A percentile compares a stretch with the other conserved stretches of the same genome.
phyloP scores from a whole-genome alignment of 2,329 filamentous ascomycete genomes.

The Diaporthe citri region DNA sequence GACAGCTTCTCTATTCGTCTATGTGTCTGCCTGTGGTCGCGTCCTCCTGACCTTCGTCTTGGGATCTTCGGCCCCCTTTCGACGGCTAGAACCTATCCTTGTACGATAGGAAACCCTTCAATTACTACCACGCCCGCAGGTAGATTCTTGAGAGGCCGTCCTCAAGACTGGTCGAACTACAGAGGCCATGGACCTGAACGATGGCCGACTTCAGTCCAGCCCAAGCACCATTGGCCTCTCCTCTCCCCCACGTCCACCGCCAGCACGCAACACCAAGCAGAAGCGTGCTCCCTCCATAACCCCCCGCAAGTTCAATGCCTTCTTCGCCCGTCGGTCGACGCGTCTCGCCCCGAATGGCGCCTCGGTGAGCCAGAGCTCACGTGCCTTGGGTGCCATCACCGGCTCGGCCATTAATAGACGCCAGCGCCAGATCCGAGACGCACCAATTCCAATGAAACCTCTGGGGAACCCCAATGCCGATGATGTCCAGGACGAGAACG shows the following conservation, averaged over 20 bases:
- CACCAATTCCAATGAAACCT: slow-evolving; percentile 55
- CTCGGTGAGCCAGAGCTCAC: slow-evolving; percentile 36
- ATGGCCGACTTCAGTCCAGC: slow-evolving; percentile 34
- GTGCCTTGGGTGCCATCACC: slow-evolving; percentile 47
- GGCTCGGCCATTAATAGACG: slow-evolving; percentile 55
- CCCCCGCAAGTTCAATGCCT: slow-evolving; percentile 65
- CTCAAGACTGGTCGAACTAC: background rate
- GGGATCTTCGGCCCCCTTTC: slow-evolving; percentile 6
- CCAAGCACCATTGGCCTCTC: slow-evolving; percentile 39
- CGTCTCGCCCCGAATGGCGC: slow-evolving; percentile 33
- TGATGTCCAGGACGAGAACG: slow-evolving; percentile 35
- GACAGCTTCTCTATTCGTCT: background rate
- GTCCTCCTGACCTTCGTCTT: background rate
- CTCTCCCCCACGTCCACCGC: slow-evolving; percentile 46
- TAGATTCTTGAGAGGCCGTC: background rate
- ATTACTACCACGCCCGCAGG: background rate
- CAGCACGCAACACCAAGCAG: slow-evolving; percentile 53
- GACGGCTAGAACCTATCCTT: background rate
- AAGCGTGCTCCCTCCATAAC: slow-evolving; percentile 65
- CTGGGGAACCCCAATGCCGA: slow-evolving; percentile 22
- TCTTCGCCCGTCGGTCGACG: slow-evolving; percentile 64
- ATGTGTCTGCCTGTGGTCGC: background rate
- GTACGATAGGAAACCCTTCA: background rate
- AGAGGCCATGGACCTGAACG: slow-evolving; percentile 43
- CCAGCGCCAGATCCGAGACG: slow-evolving; percentile 48